These are phyloP conservation scores for Fusarium paranaense DNA, from an alignment of 2,329 filamentous ascomycete genomes.

Conservation along the genomic window DNA sequence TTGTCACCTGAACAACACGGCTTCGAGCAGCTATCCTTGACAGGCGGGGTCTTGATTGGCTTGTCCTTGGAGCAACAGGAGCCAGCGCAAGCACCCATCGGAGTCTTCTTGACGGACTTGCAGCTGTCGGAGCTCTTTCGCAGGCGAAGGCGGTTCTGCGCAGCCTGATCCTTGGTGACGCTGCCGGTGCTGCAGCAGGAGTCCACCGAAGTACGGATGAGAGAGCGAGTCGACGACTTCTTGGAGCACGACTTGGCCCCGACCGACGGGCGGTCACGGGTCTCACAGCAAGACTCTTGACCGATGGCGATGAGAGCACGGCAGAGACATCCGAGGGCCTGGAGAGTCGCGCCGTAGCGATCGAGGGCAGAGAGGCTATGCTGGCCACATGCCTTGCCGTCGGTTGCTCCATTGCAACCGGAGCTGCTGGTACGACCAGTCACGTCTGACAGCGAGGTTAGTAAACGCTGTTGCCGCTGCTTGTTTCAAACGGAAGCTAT, in stretches of 20 bases:
- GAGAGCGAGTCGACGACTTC: slow-evolving; percentile 25
- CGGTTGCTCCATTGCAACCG: slow-evolving; percentile 24
- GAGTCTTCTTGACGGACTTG: slow-evolving; percentile 1
- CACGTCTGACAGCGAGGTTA: not conserved
- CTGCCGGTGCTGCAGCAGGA: slow-evolving; percentile 41
- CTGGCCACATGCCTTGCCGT: slow-evolving; percentile 51
- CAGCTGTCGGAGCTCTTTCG: slow-evolving; percentile 28
- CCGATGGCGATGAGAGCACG: slow-evolving; percentile 63
- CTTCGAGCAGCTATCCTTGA: slow-evolving; percentile 1
- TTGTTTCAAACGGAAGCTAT: not conserved
- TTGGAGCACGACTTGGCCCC: slow-evolving; percentile 43
- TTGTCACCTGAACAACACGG: slow-evolving; percentile 4
- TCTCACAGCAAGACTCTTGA: slow-evolving; percentile 62
- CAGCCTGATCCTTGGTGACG: slow-evolving; percentile 17
- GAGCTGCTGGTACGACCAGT: not conserved
- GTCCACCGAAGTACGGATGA: slow-evolving; percentile 39
- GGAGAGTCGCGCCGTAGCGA: slow-evolving; percentile 57
- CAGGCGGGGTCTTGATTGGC: not conserved
- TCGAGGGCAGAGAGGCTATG: slow-evolving; percentile 52
- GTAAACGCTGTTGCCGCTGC: not conserved
- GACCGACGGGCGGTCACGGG: slow-evolving; percentile 40
- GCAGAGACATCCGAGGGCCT: slow-evolving; percentile 66
- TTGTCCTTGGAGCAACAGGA: slow-evolving; percentile 25
- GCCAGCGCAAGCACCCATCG: slow-evolving; percentile 18
- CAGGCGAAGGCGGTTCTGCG: slow-evolving; percentile 15